Evolutionary conservation across 2,329 filamentous ascomycete species (phyloP), one percentile per base, ranked within the genome.

Genomic region (Ustulina deusta): DNA sequence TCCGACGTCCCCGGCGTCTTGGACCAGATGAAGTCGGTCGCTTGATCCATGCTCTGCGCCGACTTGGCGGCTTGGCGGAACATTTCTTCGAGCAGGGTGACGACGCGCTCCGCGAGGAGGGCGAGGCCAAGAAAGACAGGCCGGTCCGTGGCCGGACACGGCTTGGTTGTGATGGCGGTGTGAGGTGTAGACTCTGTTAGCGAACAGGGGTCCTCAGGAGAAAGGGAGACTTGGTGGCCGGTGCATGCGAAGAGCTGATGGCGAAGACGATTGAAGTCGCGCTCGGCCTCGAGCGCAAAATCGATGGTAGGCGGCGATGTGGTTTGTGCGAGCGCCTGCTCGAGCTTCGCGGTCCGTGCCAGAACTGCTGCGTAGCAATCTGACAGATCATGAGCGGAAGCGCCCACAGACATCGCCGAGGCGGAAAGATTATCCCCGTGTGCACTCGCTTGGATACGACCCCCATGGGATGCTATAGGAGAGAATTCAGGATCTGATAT

Each of bases 91-190:
- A 71, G 58, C 56, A 71, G 52, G 34, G 48, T 38, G 36, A 67
- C 36, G 48, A 71, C 49, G 38, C 70, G 68, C 44, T 71, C 68
- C 2, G 68, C 68, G 4, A 72, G 61, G 3, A 72, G 36, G 15
- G 68, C 38, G 13, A 70, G 68, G 22, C 61, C 48, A 17, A 72
- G 66, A 11, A 70, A 46, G n/a, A 69, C 64, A 3, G 66, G 69
- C 29, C 64, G 58, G 15, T 69, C 57, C 4, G 69, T 59, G 0
- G 58, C 42, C 3, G 67, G 59, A 36, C 70, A 72, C 2, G 55
- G 36, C 6, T 20, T 27, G 20, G 57, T 38, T 48, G 25, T 1
- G 49, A 27, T 1, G 27, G 34, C 22, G n/a, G 48, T 40, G 40
- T 15, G 48, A 54, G 32, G 36, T 4, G 42, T 27, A 44, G 5